These are phyloP conservation scores for Mortierella sp. DNA, from an alignment of 371 early-diverging fungal species.

Conservation along the genomic window DNA sequence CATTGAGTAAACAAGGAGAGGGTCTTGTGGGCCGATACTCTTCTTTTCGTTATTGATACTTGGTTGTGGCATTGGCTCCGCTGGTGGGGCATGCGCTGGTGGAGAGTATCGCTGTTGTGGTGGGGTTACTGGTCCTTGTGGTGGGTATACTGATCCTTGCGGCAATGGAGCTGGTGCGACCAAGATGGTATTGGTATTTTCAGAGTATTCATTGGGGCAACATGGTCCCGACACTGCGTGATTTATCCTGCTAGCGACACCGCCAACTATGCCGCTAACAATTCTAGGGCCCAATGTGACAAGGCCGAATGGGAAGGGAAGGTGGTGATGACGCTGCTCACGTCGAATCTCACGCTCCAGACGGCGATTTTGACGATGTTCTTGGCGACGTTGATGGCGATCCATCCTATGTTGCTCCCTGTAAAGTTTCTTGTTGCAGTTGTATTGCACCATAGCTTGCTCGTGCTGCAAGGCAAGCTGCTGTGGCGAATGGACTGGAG, in stretches of 20 bases:
- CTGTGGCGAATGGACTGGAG: background rate
- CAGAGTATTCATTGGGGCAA: background rate
- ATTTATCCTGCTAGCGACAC: conserved; percentile 3
- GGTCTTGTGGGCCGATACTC: conserved; percentile 18
- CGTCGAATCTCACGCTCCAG: conserved; percentile 8
- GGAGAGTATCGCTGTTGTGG: conserved; percentile 1
- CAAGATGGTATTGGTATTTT: background rate
- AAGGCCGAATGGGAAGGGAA: conserved; percentile 1
- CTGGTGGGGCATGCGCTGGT: background rate
- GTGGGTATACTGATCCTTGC: conserved; percentile 1
- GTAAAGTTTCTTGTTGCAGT: background rate
- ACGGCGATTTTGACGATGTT: conserved; percentile 14
- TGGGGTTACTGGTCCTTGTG: background rate
- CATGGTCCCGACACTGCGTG: background rate
- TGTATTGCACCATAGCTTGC: background rate
- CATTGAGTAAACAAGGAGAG: conserved; percentile 23
- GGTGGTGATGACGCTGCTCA: background rate
- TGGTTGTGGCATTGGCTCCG: background rate
- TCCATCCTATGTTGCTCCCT: conserved; percentile 7
- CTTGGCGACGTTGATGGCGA: conserved; percentile 6
- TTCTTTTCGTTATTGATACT: conserved; percentile 3
- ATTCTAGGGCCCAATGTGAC: conserved; percentile 1
- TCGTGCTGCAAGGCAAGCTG: conserved; percentile 19
- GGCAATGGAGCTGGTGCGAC: conserved; percentile 10
- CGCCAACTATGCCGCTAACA: conserved; percentile 13